Conservation (phyloP, 192 early-diverging fungal species). For the Coemansia sp. region DNA sequence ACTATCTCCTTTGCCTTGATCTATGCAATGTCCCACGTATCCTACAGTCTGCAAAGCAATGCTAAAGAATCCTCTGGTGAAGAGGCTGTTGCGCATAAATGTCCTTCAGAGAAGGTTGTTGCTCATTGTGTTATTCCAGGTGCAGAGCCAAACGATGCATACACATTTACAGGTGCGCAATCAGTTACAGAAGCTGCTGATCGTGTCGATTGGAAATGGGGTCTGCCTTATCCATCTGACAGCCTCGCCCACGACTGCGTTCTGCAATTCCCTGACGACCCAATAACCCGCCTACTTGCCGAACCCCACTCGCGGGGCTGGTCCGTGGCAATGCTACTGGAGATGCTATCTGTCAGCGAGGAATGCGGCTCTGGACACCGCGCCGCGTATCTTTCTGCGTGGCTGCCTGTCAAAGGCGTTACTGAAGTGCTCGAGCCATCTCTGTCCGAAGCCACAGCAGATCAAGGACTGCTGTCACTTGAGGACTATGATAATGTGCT, state of each 20-base stretch:
- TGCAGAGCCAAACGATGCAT: constrained; percentile 17
- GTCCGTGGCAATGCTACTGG: constrained; percentile 62
- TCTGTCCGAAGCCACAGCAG: constrained; percentile 4
- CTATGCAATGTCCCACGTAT: constrained; percentile 10
- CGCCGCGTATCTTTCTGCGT: constrained; percentile 62
- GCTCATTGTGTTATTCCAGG: constrained; percentile 43
- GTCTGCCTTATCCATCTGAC: constrained; percentile 23
- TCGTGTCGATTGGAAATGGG: constrained; percentile 37
- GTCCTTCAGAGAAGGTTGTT: constrained; percentile 2
- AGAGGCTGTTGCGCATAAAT: not conserved
- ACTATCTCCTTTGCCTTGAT: constrained; percentile 30
- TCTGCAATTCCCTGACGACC: constrained; percentile 52
- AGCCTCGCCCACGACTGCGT: constrained; percentile 42
- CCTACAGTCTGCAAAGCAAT: not conserved
- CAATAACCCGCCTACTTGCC: constrained; percentile 44
- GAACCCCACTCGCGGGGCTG: constrained; percentile 27
- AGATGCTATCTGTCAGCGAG: constrained; percentile 66
- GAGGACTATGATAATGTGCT: constrained; percentile 38
- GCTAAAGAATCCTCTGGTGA: not conserved
- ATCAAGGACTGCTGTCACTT: constrained; percentile 23
- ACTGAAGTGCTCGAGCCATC: not conserved
- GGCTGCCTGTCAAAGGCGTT: constrained; percentile 10
- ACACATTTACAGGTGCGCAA: constrained; percentile 17
- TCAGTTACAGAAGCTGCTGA: not conserved
- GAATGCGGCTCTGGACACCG: constrained; percentile 73